Percentiles rank a stretch among this genome's conserved stretches.
Evolutionary conservation across 2,329 filamentous ascomycete genomes (phyloP).

Genomic region (Mollisia scopiformis): DNA sequence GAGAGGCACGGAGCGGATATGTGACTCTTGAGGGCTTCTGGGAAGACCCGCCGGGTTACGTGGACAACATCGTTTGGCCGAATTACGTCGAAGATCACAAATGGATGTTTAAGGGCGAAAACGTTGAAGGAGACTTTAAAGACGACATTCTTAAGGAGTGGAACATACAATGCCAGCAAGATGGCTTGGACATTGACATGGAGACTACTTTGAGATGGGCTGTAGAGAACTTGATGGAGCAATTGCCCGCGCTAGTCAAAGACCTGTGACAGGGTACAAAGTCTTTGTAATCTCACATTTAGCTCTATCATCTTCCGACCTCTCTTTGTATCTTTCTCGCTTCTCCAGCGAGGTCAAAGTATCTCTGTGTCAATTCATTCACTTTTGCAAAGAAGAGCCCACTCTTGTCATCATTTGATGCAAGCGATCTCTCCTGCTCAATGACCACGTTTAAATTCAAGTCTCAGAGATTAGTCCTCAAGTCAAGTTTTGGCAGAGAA

Average conservation of each 20-base stretch:
- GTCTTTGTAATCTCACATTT: no score
- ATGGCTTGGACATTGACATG: slow-evolving; percentile 59
- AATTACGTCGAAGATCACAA: slow-evolving; percentile 83
- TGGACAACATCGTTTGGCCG: slow-evolving; percentile 94
- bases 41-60: slow-evolving; percentile 91
- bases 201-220: slow-evolving; percentile 68
- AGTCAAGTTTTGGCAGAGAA: no score
- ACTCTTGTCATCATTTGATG: no score
- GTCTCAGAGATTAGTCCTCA: no score
- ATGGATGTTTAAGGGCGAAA: slow-evolving; percentile 74
- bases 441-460: no score
- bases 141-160: slow-evolving; percentile 46
- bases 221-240: slow-evolving; percentile 60
- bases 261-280: background rate
- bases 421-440: no score
- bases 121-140: slow-evolving; percentile 62
- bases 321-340: no score
- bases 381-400: no score
- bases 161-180: slow-evolving; percentile 53
- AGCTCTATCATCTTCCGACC: no score
- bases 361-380: no score
- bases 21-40: slow-evolving; percentile 90
- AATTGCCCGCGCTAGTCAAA: slow-evolving; percentile 28
- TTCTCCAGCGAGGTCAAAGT: no score
- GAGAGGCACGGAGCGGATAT: slow-evolving; percentile 74